Evolutionary conservation across 1,139 yeast species (phyloP), one percentile per base, ranked within the genome.

Genomic region (Yamadazyma atmosphaerica): DNA sequence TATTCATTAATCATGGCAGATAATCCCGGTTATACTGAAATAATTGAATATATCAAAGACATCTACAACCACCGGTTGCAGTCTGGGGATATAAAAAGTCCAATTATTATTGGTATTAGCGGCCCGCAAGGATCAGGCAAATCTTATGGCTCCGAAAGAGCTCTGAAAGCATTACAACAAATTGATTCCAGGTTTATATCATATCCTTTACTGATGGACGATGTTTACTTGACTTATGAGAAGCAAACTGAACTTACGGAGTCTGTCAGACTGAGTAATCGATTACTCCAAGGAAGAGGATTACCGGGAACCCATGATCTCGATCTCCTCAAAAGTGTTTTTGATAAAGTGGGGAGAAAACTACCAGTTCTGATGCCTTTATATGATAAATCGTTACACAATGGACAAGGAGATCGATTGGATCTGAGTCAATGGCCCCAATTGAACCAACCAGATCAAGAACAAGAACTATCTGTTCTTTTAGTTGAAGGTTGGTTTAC

Each of bases 91-190:
- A 3, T 16, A 19, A 15, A 9, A 7, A 28, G 8, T 1, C 87
- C 92, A 1, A 52, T 83, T 23, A 64, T 87, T 4, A 55, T 88
- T 3, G 92, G 92, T 1, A 59, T 88, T 3, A 79, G 86, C 35
- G 98, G 97, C 0, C 95, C 96, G 0, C 98, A 90, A 56, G 98
- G 98, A 0, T 83, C 94, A 1, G 98, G 98, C 0, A 90, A 90
- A 59, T 79, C 95, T 2, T 86, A 79, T 39, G 68, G 84, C 11
- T 76, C 90, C 0, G 56, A 61, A 2, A 60, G 68, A 24, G 60
- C 68, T 4, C 44, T 48, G 1, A 54, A 64, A 32, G 58, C 81
- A 19, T 36, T 43, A 16, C 51, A 61, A 9, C 40, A 43, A 4
- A 48, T 52, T n/a, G 21, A 28, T 16, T 16, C 21, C 12, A 28